These are phyloP conservation scores for Hanseniaspora clermontiae DNA, from an alignment of 805 yeast species.

Conservation along the genomic window DNA sequence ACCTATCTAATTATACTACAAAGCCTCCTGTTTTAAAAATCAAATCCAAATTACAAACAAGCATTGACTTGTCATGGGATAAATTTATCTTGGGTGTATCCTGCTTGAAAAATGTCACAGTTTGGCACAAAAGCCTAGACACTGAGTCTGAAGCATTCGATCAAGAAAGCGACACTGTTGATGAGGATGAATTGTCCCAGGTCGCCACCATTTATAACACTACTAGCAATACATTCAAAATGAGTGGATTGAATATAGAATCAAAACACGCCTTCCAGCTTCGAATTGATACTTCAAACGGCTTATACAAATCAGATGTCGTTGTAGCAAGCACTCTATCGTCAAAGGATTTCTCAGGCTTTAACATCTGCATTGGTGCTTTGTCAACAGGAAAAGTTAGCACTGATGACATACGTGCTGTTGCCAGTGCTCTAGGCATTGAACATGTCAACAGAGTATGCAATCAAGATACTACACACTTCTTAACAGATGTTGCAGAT, in stretches of 20 bases:
- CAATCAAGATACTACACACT: constrained; percentile 85
- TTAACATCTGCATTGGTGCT: constrained; percentile 80
- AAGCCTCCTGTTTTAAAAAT: constrained; percentile 52
- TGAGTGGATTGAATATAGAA: constrained; percentile 85
- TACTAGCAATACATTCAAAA: constrained; percentile 65
- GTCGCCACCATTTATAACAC: constrained; percentile 71
- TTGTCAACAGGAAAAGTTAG: constrained; percentile 40
- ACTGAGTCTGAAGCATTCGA: neutral
- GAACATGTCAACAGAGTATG: constrained; percentile 23
- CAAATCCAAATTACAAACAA: constrained; percentile 81
- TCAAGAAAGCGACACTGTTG: neutral
- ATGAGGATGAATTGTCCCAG: constrained; percentile 31
- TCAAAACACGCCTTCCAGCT: constrained; percentile 68
- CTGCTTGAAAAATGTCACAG: constrained; percentile 55
- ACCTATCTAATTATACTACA: constrained; percentile 67
- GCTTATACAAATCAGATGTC: constrained; percentile 57
- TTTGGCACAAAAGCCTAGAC: constrained; percentile 40
- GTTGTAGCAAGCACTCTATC: constrained; percentile 74
- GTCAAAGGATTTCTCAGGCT: constrained; percentile 90
- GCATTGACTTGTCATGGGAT: constrained; percentile 93
- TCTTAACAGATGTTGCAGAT: constrained; percentile 37
- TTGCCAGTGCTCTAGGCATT: constrained; percentile 67
- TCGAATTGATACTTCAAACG: constrained; percentile 78
- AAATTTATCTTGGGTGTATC: constrained; percentile 73
- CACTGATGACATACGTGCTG: constrained; percentile 44